Percentiles rank a stretch among this genome's conserved stretches.
These are phyloP conservation scores for Leucocoprinus leucothites DNA, from an alignment of 768 basidiomycete species.

Conservation along the genomic window DNA sequence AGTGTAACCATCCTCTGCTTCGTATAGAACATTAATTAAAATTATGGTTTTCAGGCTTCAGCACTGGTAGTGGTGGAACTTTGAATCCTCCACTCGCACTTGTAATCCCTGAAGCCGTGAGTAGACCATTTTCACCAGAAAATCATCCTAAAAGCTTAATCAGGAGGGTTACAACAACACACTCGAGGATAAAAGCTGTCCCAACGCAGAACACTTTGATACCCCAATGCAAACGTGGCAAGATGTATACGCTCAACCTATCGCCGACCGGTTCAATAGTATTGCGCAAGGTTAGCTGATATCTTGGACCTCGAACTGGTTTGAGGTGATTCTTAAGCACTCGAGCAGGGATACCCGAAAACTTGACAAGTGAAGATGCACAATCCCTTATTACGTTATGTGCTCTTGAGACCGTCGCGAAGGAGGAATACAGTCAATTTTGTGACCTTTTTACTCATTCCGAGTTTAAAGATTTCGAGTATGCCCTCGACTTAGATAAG, in stretches of 20 bases:
- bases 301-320: neutral
- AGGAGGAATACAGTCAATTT: conserved; percentile 53
- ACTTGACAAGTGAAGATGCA: conserved; percentile 52
- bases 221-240: conserved; percentile 52
- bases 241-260: conserved; percentile 47
- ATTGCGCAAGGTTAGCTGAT: conserved; percentile 46
- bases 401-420: conserved; percentile 73
- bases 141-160: neutral
- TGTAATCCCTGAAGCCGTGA: conserved; percentile 53
- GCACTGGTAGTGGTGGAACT: conserved; percentile 41
- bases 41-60: conserved; percentile 46
- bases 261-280: conserved; percentile 56
- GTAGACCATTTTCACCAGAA: conserved; percentile 21
- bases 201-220: conserved; percentile 45
- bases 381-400: conserved; percentile 69
- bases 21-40: neutral
- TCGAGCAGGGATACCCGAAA: conserved; percentile 28
- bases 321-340: neutral
- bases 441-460: conserved; percentile 64
- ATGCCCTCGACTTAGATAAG: conserved; percentile 70
- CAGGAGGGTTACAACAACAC: conserved; percentile 50
- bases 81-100: conserved; percentile 51
- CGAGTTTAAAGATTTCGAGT: conserved; percentile 70
- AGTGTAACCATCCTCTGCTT: neutral
- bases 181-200: conserved; percentile 64